Evolutionary conservation across 768 basidiomycete species (phyloP), one percentile per base, ranked within the genome.

Genomic region (Lactifluus pinguis): DNA sequence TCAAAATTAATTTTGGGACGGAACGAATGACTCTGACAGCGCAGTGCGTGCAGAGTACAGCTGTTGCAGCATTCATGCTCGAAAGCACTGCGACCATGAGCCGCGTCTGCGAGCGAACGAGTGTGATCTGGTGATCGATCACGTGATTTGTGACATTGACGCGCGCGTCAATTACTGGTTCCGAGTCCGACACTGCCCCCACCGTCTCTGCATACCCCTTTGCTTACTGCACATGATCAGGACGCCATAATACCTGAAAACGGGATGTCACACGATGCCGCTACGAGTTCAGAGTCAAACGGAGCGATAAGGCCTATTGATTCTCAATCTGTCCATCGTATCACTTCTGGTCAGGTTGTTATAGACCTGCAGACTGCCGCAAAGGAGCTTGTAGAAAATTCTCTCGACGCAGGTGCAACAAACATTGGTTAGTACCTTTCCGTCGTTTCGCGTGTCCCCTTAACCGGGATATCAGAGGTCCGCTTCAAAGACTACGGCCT

Each of bases 331-430:
- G 78, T 95, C 10, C 97, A 98, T 71, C 79, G 83, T 56, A 90
- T 99, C 56, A 90, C 94, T 0, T 92, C 92, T 2, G 95, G 95
- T 2, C 97, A 98, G 71, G 95, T 98, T 49, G 89, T 98, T 1
- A 79, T 95, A 30, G 93, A 97, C 70, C 81, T 98, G 0, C 92
- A 94, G 70, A 90, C 89, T 0, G 92, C 93, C 1, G 86, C 98
- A 60, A 99, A 98, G 71, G 97, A 99, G 72, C 83, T 98, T 9
- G 82, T 99, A 2, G 97, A 99, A 74, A 99, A 99, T 71, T 90
- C 92, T 60, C 75, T 98, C 32, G 97, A 99, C 71, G 94, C 97
- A 1, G 89, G 88, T 0, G 91, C 94, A 0, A 93, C 89, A 0
- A 84, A 75, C 65, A 83, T 99, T 45, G 95, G 95, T 90, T 49